Base-by-base conservation (phyloP, 2,329 filamentous ascomycete species). In the Pseudocercospora cruenta region DNA sequence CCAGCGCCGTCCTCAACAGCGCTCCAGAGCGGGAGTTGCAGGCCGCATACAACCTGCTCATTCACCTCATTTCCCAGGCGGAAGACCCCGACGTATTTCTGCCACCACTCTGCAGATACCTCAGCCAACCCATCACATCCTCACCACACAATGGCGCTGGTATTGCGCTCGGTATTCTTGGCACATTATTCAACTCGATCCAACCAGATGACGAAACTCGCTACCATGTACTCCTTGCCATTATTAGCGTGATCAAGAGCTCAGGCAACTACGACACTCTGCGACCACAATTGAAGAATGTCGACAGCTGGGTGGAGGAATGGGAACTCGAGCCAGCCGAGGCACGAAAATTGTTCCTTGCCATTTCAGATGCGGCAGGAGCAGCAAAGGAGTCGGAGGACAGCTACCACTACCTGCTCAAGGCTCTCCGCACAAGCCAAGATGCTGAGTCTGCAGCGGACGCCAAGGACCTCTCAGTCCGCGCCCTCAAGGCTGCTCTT, bases 1-100 rank as follows among this genome's bases (percentile, higher is more conserved):
- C 91, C 65, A 93, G 92, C 61, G 82, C 86, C 61, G 87, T 86
- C 59, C 85, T 99, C 78, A 96, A 94, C 81, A 86, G 87, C 69
- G 92, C 93, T 63, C 92, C 94, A 66, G 95, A 99, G 86, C 96
- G 95, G 87, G 94, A 98, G 81, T 95, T 97, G 80, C 94, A 93
- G 67, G 91, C 94, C 66, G 93, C 94, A 68, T 97, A 97, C 84
- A 98, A 99, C 83, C 90, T 98, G 74, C 90, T 99, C 79, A 90
- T 98, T 77, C 92, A 97, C 84, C 90, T 99, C 67, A 88, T 96
- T 72, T 86, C 93, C 75, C 92, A 96, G 82, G 92, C 93, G 67
- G 88, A 91, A 74, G 92, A 94, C 74, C 87, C 91, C 72, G 90
- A 93, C 80, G 92, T 91, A 82, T 91, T 95, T 83, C 89, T 99